Conservation (phyloP, 176 grass and related monocot genomes). For the Hordeum marinum region DNA sequence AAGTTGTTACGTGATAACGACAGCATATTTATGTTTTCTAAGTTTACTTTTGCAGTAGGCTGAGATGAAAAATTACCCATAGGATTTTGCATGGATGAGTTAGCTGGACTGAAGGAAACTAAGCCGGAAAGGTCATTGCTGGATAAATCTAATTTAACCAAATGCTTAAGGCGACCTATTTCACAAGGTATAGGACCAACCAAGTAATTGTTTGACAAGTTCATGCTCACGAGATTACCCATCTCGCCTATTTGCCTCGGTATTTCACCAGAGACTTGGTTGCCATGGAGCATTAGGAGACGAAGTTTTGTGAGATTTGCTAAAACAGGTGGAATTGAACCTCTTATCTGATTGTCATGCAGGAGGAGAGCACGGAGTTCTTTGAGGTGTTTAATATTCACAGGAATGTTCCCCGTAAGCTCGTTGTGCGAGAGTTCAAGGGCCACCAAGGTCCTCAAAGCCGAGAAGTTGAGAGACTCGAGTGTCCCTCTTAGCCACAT, state of each 20-base stretch:
- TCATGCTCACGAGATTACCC: neutral
- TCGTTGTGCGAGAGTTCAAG: too few species aligned
- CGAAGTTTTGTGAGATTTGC: too few species aligned
- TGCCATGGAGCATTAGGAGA: neutral
- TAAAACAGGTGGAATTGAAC: too few species aligned
- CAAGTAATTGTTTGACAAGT: neutral
- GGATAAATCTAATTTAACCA: neutral
- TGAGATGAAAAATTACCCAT: neutral
- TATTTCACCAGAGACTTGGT: neutral
- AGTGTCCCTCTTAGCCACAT: neutral
- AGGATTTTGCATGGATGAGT: neutral
- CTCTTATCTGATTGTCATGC: too few species aligned
- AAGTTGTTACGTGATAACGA: neutral
- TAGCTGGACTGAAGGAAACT: neutral
- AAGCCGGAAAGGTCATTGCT: neutral
- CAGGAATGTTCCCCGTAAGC: too few species aligned
- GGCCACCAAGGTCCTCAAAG: too few species aligned
- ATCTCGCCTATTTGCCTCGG: neutral
- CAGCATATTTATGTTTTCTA: neutral
- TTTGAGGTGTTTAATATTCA: too few species aligned
- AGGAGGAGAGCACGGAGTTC: too few species aligned
- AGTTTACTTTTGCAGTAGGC: neutral
- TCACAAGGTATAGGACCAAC: neutral
- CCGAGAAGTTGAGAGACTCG: neutral
- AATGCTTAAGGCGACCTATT: neutral